Base-by-base conservation (phyloP, 768 basidiomycete species). In the Tubosaeta sp. region DNA sequence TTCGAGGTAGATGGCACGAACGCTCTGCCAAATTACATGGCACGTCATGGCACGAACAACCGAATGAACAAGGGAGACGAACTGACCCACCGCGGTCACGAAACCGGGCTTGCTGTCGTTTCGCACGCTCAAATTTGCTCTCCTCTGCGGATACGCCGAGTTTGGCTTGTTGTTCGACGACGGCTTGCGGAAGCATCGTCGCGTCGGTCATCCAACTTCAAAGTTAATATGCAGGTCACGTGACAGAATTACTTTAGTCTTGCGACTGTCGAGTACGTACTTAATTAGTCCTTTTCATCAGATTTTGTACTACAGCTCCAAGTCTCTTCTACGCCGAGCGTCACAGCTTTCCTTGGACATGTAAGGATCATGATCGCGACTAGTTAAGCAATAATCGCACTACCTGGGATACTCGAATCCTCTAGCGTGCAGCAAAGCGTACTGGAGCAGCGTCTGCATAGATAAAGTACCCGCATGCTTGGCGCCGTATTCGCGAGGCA, bases 31-130 rank as follows among this genome's bases (percentile, higher is more conserved):
- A 24, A n/a, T 19, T 22, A 6, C 19, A 19, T 11, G 13, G 24
- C 30, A 10, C 4, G 46, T 56, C 36, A 53, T n/a, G n/a, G n/a
- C n/a, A n/a, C 27, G 14, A 43, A 16, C 18, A 34, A 34, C n/a
- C 32, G 13, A 41, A 39, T 9, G 14, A 2, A 31, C 13, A 35
- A 46, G 24, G 1, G 22, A 12, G 18, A 27, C 6, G 14, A 22
- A 69, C 80, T 54, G 27, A 83, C 82, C 83, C 82, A 51, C 83
- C 83, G 48, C 83, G 77, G 66, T 86, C 83, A 47, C 86, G 77
- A 65, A 85, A 83, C 22, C 85, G 73, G 30, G 83, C 74, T 57
- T 86, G 80, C 53, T 81, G 82, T 36, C 84, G 76, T 60, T 84
- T 75, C 14, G 80, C 61, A 39, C 86, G 79, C 43, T 82, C 70